A percentile compares a stretch with the other conserved stretches of the same genome.
Conservation (phyloP, 2,329 filamentous ascomycete genomes). For the Pseudonectria foliicola region DNA sequence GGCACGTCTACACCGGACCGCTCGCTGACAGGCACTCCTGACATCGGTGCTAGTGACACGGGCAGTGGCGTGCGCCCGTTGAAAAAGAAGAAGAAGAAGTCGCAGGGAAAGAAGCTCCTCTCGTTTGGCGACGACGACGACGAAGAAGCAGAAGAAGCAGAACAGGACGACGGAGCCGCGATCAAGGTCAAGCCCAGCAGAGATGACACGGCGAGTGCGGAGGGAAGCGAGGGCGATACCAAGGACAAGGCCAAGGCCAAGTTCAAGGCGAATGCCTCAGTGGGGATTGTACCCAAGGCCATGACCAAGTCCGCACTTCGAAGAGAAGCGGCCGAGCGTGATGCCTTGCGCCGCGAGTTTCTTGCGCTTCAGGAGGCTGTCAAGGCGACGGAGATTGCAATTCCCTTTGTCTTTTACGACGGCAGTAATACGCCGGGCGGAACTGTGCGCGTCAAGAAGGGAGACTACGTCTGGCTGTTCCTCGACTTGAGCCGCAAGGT, state of each 20-base stretch:
- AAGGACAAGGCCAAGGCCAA: slow-evolving; percentile 32
- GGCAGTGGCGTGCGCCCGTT: slow-evolving; percentile 14
- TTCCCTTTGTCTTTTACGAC: slow-evolving; percentile 97
- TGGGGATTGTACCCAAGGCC: slow-evolving; percentile 60
- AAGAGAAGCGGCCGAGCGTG: slow-evolving; percentile 71
- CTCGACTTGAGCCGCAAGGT: slow-evolving; percentile 87
- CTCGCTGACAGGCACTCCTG: slow-evolving; percentile 42
- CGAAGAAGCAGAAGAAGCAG: too few relatives aligned
- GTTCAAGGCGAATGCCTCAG: slow-evolving; percentile 55
- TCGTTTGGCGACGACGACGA: slow-evolving; percentile 67
- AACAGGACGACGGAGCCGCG: slow-evolving; percentile 36
- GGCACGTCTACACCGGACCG: slow-evolving; percentile 41
- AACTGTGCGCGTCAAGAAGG: slow-evolving; percentile 80
- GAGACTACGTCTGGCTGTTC: slow-evolving; percentile 88
- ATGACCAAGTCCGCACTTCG: slow-evolving; percentile 66
- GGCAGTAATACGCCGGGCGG: slow-evolving; percentile 85
- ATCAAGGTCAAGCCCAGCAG: slow-evolving; percentile 29
- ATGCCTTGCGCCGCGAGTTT: slow-evolving; percentile 77
- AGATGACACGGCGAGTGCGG: slow-evolving; percentile 28
- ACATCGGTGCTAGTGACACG: slow-evolving; percentile 32
- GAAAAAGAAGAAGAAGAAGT: slow-evolving; percentile 37
- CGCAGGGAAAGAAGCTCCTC: slow-evolving; percentile 40
- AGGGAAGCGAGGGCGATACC: slow-evolving; percentile 11
- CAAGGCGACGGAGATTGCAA: slow-evolving; percentile 79
- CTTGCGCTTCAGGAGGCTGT: slow-evolving; percentile 75